These are phyloP conservation scores for Neurospora sp. DNA, from an alignment of 495 filamentous ascomycete species.

Conservation along the genomic window DNA sequence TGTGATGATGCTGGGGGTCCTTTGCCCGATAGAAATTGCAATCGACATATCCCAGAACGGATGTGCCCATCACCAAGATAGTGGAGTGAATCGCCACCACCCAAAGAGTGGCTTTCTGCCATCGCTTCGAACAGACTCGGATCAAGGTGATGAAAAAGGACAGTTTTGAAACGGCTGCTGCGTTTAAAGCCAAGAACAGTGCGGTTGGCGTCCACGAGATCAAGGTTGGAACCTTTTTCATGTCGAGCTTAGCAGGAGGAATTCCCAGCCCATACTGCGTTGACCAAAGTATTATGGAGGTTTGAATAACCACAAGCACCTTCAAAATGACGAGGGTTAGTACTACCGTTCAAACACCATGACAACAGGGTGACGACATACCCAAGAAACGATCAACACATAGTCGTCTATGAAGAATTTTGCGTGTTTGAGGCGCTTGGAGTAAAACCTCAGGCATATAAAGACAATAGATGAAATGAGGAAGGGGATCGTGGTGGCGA, in stretches of 20 bases:
- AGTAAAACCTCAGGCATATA: not conserved
- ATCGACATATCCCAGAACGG: not conserved
- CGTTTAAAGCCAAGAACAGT: not conserved
- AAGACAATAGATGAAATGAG: not conserved
- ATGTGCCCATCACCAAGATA: not conserved
- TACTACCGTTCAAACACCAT: not conserved
- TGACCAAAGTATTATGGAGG: not conserved
- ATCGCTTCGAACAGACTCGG: not conserved
- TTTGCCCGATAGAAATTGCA: not conserved
- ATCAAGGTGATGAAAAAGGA: not conserved
- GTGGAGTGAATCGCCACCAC: not conserved
- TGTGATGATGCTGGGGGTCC: not conserved
- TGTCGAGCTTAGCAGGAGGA: not conserved
- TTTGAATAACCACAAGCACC: not conserved
- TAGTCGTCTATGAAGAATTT: not conserved
- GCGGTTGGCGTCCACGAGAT: not conserved
- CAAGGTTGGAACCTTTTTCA: not conserved
- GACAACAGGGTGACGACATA: not conserved
- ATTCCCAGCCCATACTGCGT: not conserved
- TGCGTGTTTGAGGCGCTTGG: not conserved
- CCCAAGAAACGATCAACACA: not conserved
- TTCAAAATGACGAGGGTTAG: not conserved
- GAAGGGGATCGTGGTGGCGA: not conserved
- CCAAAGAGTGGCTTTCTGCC: not conserved
- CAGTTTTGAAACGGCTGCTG: not conserved